Evolutionary conservation across 2,329 filamentous ascomycete species (phyloP), one percentile per base, ranked within the genome.

Genomic region (Fusarium mundagurra): DNA sequence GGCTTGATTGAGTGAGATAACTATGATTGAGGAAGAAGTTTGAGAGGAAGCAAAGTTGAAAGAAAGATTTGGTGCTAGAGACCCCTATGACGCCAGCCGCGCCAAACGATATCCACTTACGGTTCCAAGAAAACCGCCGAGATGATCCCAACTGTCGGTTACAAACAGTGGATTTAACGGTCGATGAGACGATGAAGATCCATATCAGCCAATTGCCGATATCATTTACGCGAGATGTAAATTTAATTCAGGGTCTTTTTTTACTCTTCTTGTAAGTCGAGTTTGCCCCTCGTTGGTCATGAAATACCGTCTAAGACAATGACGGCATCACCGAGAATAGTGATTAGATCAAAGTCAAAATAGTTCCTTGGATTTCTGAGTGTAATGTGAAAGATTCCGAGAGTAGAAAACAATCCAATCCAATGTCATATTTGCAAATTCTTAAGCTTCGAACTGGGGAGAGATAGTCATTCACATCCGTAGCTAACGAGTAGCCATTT

Each of bases 31-130:
- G 18, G n/a, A 36, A 53, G n/a, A 47, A 16, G 8, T 39, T 47
- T 27, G 5, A 34, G 61, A 62, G 27, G 48, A 44, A 22, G 10
- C 29, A 39, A 72, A 39, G 67, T 67, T 59, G 54, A 71, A 71
- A 65, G 67, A 70, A 71, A 67, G 61, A 34, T 66, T 71, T 69
- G 47, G 27, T 68, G 57, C 57, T 72, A 60, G 34, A 64, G 58
- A 59, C 60, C 50, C 66, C 54, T 70, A 73, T 73, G 71, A 73
- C 70, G 66, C 43, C 65, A 73, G 60, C 60, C 70, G 33, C 54
- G 61, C 43, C 67, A 61, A 61, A 44, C n/a, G 38, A 70, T 73
- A 71, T 57, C 71, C 71, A 73, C 71, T 73, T 62, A 31, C 17
- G 44, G 33, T 53, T 57, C 24, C 44, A 51, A 67, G 47, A 41